Percentiles rank a stretch among this genome's conserved stretches.
phyloP scores from a whole-genome alignment of 2,329 filamentous ascomycete genomes.

The Ophiostoma fasciatum region DNA sequence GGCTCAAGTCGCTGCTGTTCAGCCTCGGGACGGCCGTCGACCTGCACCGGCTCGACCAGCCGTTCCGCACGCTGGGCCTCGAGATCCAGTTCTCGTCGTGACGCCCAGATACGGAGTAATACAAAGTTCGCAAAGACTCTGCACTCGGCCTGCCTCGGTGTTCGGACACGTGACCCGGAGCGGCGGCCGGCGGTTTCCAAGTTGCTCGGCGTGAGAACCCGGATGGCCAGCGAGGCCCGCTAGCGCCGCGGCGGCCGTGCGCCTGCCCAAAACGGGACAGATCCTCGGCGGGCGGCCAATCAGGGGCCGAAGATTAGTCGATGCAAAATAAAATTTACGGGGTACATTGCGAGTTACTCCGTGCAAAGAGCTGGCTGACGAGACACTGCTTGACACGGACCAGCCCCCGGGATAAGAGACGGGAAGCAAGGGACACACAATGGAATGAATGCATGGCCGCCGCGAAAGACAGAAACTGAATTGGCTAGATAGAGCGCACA shows the following conservation, averaged over 20 bases:
- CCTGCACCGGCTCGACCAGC: conserved; percentile 58
- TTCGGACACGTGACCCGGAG: too few species aligned
- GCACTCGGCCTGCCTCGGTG: too few species aligned
- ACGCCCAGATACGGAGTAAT: conserved; percentile 19
- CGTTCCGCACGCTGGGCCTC: conserved; percentile 61
- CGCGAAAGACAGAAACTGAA: too few species aligned
- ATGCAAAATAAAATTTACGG: background rate
- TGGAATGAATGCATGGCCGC: too few species aligned
- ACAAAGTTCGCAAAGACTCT: background rate
- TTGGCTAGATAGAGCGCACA: too few species aligned
- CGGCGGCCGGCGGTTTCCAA: too few species aligned
- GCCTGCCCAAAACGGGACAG: too few species aligned
- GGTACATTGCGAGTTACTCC: too few species aligned
- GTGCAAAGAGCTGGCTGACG: too few species aligned
- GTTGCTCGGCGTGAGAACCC: conserved; percentile 4
- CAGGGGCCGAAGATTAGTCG: background rate
- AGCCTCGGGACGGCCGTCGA: conserved; percentile 80
- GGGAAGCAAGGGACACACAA: too few species aligned
- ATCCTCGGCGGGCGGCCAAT: conserved; percentile 1
- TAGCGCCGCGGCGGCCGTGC: background rate
- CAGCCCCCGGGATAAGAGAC: too few species aligned
- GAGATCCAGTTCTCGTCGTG: conserved; percentile 74
- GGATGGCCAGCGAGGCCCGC: conserved; percentile 1
- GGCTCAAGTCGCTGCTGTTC: conserved; percentile 83
- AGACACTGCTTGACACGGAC: too few species aligned